These are phyloP conservation scores for Exophiala dermatitidis DNA, from an alignment of 2,329 filamentous ascomycete genomes.

Conservation along the genomic window DNA sequence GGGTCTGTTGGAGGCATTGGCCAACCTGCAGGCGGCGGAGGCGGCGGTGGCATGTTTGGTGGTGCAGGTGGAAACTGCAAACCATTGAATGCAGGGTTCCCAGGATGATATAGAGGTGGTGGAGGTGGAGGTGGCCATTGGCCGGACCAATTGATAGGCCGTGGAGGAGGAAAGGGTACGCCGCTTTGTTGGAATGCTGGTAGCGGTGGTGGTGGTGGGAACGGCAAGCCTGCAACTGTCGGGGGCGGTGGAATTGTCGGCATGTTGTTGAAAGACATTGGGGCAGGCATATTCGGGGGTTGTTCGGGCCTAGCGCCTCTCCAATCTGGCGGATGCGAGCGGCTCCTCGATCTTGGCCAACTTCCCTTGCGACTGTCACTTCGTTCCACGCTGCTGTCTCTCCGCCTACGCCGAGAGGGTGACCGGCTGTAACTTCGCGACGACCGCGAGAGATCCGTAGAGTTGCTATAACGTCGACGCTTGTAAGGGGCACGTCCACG, in stretches of 20 bases:
- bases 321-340: slow-evolving; percentile 5
- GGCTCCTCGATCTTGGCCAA: slow-evolving; percentile 23
- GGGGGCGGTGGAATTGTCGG: slow-evolving; percentile 24
- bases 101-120: slow-evolving; percentile 22
- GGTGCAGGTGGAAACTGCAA: slow-evolving; percentile 9
- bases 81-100: slow-evolving; percentile 3
- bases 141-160: slow-evolving; percentile 22
- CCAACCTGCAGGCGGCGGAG: slow-evolving; percentile 7
- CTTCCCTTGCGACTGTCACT: slow-evolving; percentile 10
- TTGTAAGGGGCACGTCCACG: slow-evolving; percentile 40
- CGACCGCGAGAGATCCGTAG: slow-evolving; percentile 27
- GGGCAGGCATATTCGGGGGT: not conserved
- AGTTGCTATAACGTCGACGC: slow-evolving; percentile 37
- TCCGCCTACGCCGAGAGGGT: slow-evolving; percentile 25
- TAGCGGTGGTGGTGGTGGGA: slow-evolving; percentile 9
- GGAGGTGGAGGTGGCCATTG: slow-evolving; percentile 25
- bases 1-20: not conserved
- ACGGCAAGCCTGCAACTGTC: slow-evolving; percentile 7
- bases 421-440: slow-evolving; percentile 29
- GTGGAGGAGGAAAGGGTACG: slow-evolving; percentile 15
- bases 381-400: not conserved
- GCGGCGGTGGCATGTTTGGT: slow-evolving; percentile 3
- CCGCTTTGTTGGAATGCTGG: slow-evolving; percentile 2
- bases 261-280: not conserved
- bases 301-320: not conserved